A percentile compares a stretch with the other conserved stretches of the same genome.
Evolutionary conservation across 1,284 basidiomycete genomes (phyloP).

Genomic region (Ganoderma sp.): DNA sequence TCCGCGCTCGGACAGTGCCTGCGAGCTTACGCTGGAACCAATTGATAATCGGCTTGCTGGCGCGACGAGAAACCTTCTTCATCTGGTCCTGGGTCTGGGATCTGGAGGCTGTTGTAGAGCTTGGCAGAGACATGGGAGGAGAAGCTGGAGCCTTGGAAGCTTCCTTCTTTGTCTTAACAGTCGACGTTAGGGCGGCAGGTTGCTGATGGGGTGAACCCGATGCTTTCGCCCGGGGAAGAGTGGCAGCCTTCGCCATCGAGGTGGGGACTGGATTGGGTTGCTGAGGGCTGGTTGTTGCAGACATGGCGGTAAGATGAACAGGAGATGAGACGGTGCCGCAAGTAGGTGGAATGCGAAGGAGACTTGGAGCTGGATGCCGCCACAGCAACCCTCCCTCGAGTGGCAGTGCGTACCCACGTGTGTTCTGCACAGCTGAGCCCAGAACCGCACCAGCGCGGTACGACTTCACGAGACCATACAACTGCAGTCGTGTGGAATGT

Average conservation of each 20-base stretch:
- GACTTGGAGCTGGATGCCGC: conserved; percentile 5
- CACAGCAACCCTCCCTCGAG: conserved; percentile 22
- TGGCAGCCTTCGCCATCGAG: conserved; percentile 16
- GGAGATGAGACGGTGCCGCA: conserved; percentile 17
- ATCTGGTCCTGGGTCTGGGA: conserved; percentile 34
- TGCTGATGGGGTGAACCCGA: conserved; percentile 17
- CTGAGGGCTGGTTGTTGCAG: conserved; percentile 25
- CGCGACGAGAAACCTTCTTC: conserved; percentile 65
- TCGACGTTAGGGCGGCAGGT: conserved; percentile 17
- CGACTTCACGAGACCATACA: background rate
- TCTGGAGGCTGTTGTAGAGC: conserved; percentile 8
- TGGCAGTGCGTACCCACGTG: conserved; percentile 24
- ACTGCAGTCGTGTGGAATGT: background rate
- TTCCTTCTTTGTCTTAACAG: conserved; percentile 36
- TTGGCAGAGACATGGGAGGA: conserved; percentile 22
- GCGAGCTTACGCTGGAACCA: conserved; percentile 90
- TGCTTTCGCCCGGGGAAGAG: conserved; percentile 20
- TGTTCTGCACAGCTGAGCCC: background rate
- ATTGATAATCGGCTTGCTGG: conserved; percentile 87
- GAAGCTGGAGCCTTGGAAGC: conserved; percentile 24
- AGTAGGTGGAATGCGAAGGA: conserved; percentile 13
- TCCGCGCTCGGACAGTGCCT: conserved; percentile 61
- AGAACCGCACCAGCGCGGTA: background rate
- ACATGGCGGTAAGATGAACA: conserved; percentile 25
- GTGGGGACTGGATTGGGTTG: conserved; percentile 16